phyloP scores from a whole-genome alignment of 1,139 yeast genomes.

The Debaryomyces sp. region DNA sequence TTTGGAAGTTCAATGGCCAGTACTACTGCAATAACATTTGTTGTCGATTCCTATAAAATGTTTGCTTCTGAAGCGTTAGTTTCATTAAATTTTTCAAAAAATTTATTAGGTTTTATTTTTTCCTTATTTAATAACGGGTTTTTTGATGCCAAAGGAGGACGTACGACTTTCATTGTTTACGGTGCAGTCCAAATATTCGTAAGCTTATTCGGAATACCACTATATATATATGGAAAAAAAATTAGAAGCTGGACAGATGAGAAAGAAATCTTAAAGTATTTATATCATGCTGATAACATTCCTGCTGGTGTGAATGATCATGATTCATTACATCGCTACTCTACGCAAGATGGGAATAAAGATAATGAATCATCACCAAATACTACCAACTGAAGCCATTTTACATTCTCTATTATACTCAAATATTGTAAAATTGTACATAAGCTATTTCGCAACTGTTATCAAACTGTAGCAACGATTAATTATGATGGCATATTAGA shows the following conservation, averaged over 20 bases:
- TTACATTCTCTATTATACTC: not conserved
- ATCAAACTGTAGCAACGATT: not conserved
- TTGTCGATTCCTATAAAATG: slow-evolving; percentile 60
- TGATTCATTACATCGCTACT: slow-evolving; percentile 9
- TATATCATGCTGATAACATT: slow-evolving; percentile 33
- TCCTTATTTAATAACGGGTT: slow-evolving; percentile 58
- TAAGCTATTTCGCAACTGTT: not conserved
- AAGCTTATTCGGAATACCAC: slow-evolving; percentile 53
- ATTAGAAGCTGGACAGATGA: slow-evolving; percentile 54
- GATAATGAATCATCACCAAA: slow-evolving; percentile 6
- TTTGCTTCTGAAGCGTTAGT: slow-evolving; percentile 65
- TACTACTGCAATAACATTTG: slow-evolving; percentile 62
- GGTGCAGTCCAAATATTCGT: slow-evolving; percentile 55
- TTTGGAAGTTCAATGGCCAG: slow-evolving; percentile 65
- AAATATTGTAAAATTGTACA: not conserved
- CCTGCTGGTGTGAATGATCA: slow-evolving; percentile 7
- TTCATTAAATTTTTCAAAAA: slow-evolving; percentile 56
- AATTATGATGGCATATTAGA: not conserved
- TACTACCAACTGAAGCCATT: not conserved
- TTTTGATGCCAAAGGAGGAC: slow-evolving; percentile 44
- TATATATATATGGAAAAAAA: slow-evolving; percentile 59
- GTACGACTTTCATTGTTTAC: slow-evolving; percentile 52
- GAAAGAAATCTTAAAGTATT: slow-evolving; percentile 35
- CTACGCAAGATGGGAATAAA: slow-evolving; percentile 4
- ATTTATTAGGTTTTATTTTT: slow-evolving; percentile 57